Percentiles rank a stretch among this genome's conserved stretches.
Evolutionary conservation across 1,284 basidiomycete species (phyloP).

Genomic region (Stereum hirsutum): DNA sequence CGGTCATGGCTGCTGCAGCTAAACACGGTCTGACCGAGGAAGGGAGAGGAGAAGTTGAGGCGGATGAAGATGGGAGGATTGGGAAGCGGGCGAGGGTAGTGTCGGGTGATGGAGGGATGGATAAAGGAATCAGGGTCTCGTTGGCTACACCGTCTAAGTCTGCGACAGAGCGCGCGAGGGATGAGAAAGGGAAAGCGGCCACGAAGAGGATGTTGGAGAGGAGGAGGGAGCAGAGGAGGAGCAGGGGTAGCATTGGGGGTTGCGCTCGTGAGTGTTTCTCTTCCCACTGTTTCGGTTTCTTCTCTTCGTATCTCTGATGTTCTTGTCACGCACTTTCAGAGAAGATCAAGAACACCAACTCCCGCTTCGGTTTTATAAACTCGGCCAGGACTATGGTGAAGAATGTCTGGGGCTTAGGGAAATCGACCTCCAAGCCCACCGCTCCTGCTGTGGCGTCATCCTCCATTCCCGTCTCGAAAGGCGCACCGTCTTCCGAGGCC

Average conservation of each 20-base stretch:
- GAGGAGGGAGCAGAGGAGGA: conserved; percentile 54
- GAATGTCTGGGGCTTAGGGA: conserved; percentile 28
- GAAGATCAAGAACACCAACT: conserved; percentile 19
- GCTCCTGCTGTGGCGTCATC: not conserved
- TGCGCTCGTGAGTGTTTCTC: conserved; percentile 26
- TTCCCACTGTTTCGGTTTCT: too few species aligned
- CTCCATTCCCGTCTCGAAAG: not conserved
- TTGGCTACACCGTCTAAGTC: conserved; percentile 17
- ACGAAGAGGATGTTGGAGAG: conserved; percentile 52
- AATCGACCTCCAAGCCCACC: conserved; percentile 13
- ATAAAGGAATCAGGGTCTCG: conserved; percentile 24
- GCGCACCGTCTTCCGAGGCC: not conserved
- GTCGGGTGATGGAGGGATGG: conserved; percentile 18
- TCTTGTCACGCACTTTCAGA: conserved; percentile 5
- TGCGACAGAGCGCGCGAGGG: conserved; percentile 11
- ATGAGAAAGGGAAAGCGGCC: conserved; percentile 43
- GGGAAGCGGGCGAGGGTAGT: conserved; percentile 32
- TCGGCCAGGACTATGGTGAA: conserved; percentile 31
- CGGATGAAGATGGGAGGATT: conserved; percentile 19
- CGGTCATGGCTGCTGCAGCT: conserved; percentile 47
- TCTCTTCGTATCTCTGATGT: not conserved
- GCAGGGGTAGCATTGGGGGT: conserved; percentile 50
- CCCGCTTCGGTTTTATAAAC: conserved; percentile 27
- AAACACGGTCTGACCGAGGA: too few species aligned
- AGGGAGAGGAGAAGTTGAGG: conserved; percentile 36